Evolutionary conservation across 2,329 filamentous ascomycete genomes (phyloP).

Genomic region (Diplodia seriata): DNA sequence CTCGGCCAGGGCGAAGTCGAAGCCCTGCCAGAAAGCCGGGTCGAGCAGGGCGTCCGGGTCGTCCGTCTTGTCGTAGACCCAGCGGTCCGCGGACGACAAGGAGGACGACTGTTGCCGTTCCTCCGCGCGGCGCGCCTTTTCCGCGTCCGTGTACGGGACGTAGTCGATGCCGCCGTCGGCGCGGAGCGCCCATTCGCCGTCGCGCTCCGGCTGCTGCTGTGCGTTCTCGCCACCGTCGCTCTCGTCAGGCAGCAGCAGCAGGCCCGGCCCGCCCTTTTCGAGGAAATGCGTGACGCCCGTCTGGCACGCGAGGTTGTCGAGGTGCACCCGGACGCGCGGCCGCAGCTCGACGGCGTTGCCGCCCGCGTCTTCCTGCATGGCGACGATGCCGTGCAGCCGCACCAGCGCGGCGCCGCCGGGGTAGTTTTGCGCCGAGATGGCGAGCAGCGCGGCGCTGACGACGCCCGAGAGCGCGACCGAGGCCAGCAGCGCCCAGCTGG

Average conservation of each 20-base stretch:
- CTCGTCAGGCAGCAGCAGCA: neutral
- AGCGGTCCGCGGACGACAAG: slow-evolving; percentile 41
- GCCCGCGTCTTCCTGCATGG: slow-evolving; percentile 32
- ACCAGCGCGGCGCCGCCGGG: slow-evolving; percentile 82
- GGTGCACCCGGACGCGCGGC: slow-evolving; percentile 54
- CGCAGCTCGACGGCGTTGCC: slow-evolving; percentile 34
- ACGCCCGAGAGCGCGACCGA: slow-evolving; percentile 68
- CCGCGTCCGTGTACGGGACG: slow-evolving; percentile 10
- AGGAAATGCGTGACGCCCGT: slow-evolving; percentile 69
- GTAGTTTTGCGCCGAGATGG: slow-evolving; percentile 88
- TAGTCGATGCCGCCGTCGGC: slow-evolving; percentile 20
- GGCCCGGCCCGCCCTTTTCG: slow-evolving; percentile 33
- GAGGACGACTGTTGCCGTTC: neutral
- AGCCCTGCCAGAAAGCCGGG: slow-evolving; percentile 62
- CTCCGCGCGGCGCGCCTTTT: neutral
- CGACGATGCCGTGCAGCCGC: slow-evolving; percentile 47
- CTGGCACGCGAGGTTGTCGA: slow-evolving; percentile 68
- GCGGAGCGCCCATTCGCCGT: slow-evolving; percentile 26
- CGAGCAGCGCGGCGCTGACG: slow-evolving; percentile 71
- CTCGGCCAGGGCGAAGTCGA: slow-evolving; percentile 67
- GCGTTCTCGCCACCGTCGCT: neutral
- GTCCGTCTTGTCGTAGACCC: slow-evolving; percentile 68
- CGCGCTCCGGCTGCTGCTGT: neutral
- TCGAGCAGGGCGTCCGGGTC: slow-evolving; percentile 56
- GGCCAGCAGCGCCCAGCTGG: slow-evolving; percentile 62